Evolutionary conservation across 1,284 basidiomycete genomes (phyloP).

Genomic region (Ganoderma resinaceum): DNA sequence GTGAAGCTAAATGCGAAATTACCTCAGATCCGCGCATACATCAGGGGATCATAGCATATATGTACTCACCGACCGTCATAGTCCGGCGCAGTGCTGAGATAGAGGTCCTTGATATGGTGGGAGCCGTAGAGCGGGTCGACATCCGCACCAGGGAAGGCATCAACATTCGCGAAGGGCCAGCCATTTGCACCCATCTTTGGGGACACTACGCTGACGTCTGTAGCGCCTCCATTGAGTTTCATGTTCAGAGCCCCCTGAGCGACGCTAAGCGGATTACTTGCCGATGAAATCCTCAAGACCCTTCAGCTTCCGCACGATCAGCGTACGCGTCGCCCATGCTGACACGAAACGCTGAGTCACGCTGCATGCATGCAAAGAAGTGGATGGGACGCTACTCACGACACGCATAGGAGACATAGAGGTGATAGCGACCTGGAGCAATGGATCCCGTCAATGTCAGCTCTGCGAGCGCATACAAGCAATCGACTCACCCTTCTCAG

Average conservation of each 20-base stretch:
- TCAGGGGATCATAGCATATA: constrained; percentile 53
- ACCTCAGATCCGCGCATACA: constrained; percentile 77
- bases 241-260: neutral
- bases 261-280: constrained; percentile 44
- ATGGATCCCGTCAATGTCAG: too few relatives aligned
- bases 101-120: constrained; percentile 86
- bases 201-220: constrained; percentile 91
- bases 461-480: neutral
- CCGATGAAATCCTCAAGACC: constrained; percentile 88
- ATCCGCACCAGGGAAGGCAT: constrained; percentile 77
- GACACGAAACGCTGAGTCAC: neutral
- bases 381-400: constrained; percentile 57
- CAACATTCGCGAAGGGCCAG: constrained; percentile 86
- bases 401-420: constrained; percentile 84
- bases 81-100: constrained; percentile 77
- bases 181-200: constrained; percentile 86
- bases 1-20: constrained; percentile 59
- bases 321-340: constrained; percentile 94
- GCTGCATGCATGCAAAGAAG: neutral
- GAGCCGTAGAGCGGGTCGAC: constrained; percentile 77
- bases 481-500: constrained; percentile 76
- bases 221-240: neutral
- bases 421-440: constrained; percentile 82
- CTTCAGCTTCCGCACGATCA: constrained; percentile 92
- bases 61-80: constrained; percentile 72